phyloP scores from a whole-genome alignment of 2,329 filamentous ascomycete species.

The Parastagonospora nodorum region DNA sequence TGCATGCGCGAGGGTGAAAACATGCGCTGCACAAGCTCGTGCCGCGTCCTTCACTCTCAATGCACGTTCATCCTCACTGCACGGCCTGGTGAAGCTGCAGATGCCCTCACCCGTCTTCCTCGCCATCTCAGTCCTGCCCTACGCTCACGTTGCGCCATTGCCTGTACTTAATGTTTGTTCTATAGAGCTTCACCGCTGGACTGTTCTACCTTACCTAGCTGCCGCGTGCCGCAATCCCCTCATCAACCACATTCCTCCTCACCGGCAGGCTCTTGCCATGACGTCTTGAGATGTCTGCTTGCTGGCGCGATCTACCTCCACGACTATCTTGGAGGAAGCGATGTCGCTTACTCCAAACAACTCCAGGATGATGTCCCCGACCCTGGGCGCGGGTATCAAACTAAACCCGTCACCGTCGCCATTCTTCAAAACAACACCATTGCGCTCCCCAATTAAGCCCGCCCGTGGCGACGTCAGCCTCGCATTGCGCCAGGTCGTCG shows the following conservation, averaged over 20 bases:
- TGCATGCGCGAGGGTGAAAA: constrained; percentile 14
- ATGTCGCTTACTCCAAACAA: constrained; percentile 49
- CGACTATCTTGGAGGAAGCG: constrained; percentile 33
- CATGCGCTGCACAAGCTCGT: not conserved
- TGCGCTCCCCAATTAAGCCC: constrained; percentile 65
- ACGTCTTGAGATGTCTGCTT: constrained; percentile 35
- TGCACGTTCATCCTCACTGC: constrained; percentile 12
- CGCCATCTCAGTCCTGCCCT: constrained; percentile 1
- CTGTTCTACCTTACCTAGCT: constrained; percentile 6
- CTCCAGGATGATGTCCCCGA: constrained; percentile 49
- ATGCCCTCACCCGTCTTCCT: constrained; percentile 6
- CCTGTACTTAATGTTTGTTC: constrained; percentile 2
- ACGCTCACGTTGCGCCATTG: constrained; percentile 7
- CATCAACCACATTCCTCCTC: constrained; percentile 21
- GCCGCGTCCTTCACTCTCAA: constrained; percentile 9
- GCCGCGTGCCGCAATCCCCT: constrained; percentile 22
- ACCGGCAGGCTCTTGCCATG: constrained; percentile 29
- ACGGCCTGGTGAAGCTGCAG: constrained; percentile 10
- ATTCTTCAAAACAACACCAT: constrained; percentile 60
- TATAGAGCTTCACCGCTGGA: constrained; percentile 5
- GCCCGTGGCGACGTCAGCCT: constrained; percentile 58
- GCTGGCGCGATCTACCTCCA: constrained; percentile 28
- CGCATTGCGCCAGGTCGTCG: constrained; percentile 82
- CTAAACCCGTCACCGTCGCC: constrained; percentile 74
- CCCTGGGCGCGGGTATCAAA: constrained; percentile 45